A percentile compares a stretch with the other conserved stretches of the same genome.
phyloP scores from a whole-genome alignment of 805 yeast genomes.

The Yarrowia sp. region DNA sequence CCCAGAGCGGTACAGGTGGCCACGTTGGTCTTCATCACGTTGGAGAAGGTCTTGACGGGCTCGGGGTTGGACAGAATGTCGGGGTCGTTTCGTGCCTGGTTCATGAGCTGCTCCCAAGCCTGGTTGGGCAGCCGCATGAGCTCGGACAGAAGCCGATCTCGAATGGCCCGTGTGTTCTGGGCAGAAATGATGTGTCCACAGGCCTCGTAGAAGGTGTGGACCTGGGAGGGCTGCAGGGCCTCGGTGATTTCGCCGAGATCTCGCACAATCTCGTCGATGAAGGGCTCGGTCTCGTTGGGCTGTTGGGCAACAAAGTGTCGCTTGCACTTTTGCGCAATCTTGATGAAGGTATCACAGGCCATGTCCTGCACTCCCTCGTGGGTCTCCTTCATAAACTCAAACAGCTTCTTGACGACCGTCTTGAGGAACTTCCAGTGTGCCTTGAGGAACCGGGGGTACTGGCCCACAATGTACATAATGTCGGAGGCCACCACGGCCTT shows the following conservation, averaged over 20 bases:
- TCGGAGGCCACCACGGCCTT: constrained; percentile 99
- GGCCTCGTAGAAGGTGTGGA: constrained; percentile 96
- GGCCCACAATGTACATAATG: constrained; percentile 99
- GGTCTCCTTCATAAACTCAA: constrained; percentile 99
- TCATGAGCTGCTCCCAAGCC: constrained; percentile 92
- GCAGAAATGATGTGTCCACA: constrained; percentile 94
- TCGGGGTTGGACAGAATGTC: constrained; percentile 75
- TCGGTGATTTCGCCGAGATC: constrained; percentile 85
- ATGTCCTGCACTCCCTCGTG: constrained; percentile 99
- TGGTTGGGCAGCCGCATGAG: constrained; percentile 90
- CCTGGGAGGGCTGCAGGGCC: constrained; percentile 95
- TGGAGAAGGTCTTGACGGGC: constrained; percentile 90
- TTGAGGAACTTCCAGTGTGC: constrained; percentile 98
- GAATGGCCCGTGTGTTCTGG: constrained; percentile 70
- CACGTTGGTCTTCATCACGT: constrained; percentile 92
- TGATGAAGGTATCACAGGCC: constrained; percentile 99
- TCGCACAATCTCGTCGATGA: constrained; percentile 85
- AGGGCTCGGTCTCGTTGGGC: constrained; percentile 84
- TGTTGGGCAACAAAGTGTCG: constrained; percentile 92
- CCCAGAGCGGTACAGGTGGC: constrained; percentile 95
- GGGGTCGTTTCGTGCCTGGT: constrained; percentile 85
- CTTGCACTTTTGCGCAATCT: constrained; percentile 93
- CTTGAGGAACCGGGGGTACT: constrained; percentile 94
- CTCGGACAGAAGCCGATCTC: constrained; percentile 74
- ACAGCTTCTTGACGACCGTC: constrained; percentile 92